Percentiles rank a stretch among this genome's conserved stretches.
These are phyloP conservation scores for button mushroom (Agaricus bisporus) DNA, from an alignment of 768 basidiomycete genomes.

Conservation along the genomic window DNA sequence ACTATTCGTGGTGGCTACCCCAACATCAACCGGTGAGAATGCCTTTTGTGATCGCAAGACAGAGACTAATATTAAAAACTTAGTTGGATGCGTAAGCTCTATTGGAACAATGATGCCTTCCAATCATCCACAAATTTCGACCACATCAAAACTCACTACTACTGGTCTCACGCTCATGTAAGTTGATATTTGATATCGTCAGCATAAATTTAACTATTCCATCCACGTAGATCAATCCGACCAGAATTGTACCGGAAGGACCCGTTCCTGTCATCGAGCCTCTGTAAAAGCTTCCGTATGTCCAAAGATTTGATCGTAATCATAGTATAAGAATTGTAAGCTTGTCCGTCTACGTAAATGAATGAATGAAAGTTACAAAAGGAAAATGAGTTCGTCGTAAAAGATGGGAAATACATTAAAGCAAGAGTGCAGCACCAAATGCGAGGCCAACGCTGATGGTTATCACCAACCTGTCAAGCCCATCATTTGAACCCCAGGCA, in stretches of 20 bases:
- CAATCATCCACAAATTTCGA: conserved; percentile 82
- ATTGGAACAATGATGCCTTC: conserved; percentile 91
- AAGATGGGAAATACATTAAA: not conserved
- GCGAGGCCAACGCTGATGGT: not conserved
- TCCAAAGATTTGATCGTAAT: not conserved
- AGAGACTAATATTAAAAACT: not conserved
- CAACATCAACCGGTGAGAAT: conserved; percentile 55
- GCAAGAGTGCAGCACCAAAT: conserved; percentile 1
- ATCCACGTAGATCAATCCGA: conserved; percentile 61
- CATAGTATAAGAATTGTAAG: not conserved
- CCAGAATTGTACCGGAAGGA: conserved; percentile 69
- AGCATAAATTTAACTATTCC: not conserved
- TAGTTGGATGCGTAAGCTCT: conserved; percentile 81
- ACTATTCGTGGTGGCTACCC: conserved; percentile 87
- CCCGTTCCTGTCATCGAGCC: conserved; percentile 67
- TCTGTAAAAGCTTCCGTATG: conserved; percentile 25
- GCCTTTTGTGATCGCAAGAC: not conserved
- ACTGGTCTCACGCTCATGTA: conserved; percentile 52
- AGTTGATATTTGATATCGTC: conserved; percentile 3
- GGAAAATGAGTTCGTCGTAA: not conserved
- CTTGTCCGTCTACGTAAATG: no score
- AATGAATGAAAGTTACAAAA: no score
- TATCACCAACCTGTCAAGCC: not conserved
- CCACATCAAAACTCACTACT: conserved; percentile 79
- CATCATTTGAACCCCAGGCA: not conserved